Conservation (phyloP, 23 red algal genomes). For the Gracilaria domingensis region DNA sequence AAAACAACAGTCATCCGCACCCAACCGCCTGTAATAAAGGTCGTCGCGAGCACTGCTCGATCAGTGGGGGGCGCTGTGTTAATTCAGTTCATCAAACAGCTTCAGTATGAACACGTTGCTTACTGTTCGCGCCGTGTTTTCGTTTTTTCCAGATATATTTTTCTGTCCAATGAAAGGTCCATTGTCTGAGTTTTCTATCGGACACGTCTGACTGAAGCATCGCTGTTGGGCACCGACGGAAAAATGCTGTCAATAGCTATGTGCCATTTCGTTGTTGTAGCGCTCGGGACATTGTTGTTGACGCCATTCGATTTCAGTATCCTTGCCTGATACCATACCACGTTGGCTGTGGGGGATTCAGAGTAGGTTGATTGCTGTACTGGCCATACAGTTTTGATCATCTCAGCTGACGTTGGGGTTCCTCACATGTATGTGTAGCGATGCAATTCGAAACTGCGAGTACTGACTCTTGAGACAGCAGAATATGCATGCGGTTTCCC, state of each 20-base stretch:
- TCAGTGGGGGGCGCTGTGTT: not conserved
- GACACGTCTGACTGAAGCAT: not conserved
- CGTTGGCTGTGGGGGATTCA: too few species aligned
- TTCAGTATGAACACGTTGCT: too few species aligned
- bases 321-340: too few species aligned
- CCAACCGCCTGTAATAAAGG: not conserved
- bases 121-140: too few species aligned
- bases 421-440: not conserved
- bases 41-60: not conserved
- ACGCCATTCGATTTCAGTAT: too few species aligned
- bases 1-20: not conserved
- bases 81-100: too few species aligned
- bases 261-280: too few species aligned
- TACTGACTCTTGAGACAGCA: too few species aligned
- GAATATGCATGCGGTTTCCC: not conserved
- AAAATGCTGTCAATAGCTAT: too few species aligned
- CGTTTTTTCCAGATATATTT: not conserved
- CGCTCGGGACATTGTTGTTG: too few species aligned
- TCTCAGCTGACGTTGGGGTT: not conserved
- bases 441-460: not conserved
- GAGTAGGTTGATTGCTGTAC: not conserved
- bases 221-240: too few species aligned
- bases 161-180: not conserved
- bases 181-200: not conserved
- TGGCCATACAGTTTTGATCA: not conserved